Conservation (phyloP, 805 yeast genomes). For the Saccharomyces paradoxus region DNA sequence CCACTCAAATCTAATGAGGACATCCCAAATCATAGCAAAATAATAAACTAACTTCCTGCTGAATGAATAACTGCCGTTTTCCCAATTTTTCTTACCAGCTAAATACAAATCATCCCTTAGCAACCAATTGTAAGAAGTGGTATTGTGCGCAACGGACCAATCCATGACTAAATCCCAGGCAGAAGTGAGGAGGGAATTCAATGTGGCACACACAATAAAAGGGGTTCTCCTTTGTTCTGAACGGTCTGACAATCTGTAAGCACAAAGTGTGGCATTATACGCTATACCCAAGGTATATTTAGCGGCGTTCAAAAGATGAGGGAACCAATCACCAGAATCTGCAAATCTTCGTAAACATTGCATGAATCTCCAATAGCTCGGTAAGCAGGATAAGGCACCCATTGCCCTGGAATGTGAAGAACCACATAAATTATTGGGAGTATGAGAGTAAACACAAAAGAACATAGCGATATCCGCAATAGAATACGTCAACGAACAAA, state of each 20-base stretch:
- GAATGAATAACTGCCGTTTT: conserved; percentile 24
- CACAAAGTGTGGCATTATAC: conserved; percentile 66
- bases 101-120: conserved; percentile 68
- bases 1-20: conserved; percentile 83
- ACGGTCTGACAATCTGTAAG: conserved; percentile 48
- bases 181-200: conserved; percentile 63
- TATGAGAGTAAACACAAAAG: conserved; percentile 64
- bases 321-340: conserved; percentile 94
- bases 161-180: conserved; percentile 94
- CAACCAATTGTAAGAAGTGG: conserved; percentile 43
- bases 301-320: conserved; percentile 82
- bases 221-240: conserved; percentile 37
- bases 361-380: conserved; percentile 81
- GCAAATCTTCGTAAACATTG: conserved; percentile 88
- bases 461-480: conserved; percentile 79
- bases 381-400: conserved; percentile 81
- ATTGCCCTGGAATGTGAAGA: conserved; percentile 64
- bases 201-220: conserved; percentile 63
- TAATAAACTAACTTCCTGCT: conserved; percentile 49
- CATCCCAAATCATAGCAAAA: conserved; percentile 63
- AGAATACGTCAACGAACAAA: conserved; percentile 83
- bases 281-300: conserved; percentile 63
- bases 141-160: conserved; percentile 73
- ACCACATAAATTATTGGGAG: conserved; percentile 54
- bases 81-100: conserved; percentile 35